Evolutionary conservation across 305 asterid genomes (phyloP).

Genomic region (Ilex paraguariensis): DNA sequence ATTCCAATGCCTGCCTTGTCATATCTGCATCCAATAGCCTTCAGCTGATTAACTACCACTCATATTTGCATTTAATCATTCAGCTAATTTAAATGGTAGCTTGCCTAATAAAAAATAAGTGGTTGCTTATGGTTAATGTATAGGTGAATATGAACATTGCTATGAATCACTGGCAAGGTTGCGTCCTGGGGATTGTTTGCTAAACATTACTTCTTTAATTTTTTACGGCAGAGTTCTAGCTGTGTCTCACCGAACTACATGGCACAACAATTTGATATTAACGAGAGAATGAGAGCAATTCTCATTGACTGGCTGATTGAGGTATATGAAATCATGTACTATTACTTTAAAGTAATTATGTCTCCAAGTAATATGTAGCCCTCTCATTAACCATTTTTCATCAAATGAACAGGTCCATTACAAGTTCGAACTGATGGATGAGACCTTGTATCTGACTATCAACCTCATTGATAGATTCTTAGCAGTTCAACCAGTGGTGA

Average conservation of each 20-base stretch:
- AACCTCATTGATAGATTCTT: constrained; percentile 37
- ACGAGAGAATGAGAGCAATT: constrained; percentile 53
- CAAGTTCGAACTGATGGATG: constrained; percentile 37
- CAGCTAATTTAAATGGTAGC: too few species aligned
- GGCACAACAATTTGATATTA: constrained; percentile 40
- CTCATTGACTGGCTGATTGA: constrained; percentile 63
- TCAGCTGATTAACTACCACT: too few species aligned
- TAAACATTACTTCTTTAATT: not conserved
- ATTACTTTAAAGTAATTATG: not conserved
- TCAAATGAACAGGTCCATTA: constrained; percentile 28
- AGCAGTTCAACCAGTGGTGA: constrained; percentile 23
- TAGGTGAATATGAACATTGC: not conserved
- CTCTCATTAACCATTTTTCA: not conserved
- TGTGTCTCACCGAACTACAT: constrained; percentile 42
- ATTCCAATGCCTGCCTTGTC: too few species aligned
- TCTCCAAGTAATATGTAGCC: not conserved
- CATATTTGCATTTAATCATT: not conserved
- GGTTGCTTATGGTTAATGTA: not conserved
- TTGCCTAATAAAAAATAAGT: too few species aligned
- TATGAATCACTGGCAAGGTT: too few species aligned
- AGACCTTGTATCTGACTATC: constrained; percentile 16
- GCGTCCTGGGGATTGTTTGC: not conserved
- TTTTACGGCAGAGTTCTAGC: constrained; percentile 31
- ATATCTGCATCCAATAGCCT: too few species aligned
- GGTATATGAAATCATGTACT: constrained; percentile 15